phyloP scores from a whole-genome alignment of 2,329 filamentous ascomycete species.

The Fonsecaea pugnacius region DNA sequence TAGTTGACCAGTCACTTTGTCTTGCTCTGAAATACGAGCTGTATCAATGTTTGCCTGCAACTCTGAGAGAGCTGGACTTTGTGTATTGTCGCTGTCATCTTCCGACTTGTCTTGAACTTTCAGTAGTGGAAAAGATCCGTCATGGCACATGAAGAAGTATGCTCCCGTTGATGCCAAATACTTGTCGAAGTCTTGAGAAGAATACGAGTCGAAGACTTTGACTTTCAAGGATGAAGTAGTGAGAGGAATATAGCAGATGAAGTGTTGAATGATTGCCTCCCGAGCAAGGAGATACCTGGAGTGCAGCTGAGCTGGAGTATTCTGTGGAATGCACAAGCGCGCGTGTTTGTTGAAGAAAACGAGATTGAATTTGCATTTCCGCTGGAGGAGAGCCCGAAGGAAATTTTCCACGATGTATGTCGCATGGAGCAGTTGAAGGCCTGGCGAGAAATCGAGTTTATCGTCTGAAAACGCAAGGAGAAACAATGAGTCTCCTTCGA shows the following conservation, averaged over 20 bases:
- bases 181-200: background rate
- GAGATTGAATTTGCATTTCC: background rate
- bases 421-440: background rate
- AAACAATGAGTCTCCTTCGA: slow-evolving; percentile 1
- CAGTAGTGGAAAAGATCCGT: background rate
- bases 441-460: background rate
- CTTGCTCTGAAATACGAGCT: background rate
- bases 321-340: background rate
- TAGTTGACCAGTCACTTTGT: background rate
- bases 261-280: background rate
- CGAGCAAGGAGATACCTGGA: slow-evolving; percentile 1
- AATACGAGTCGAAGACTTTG: background rate
- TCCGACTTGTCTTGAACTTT: background rate
- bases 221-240: background rate
- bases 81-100: background rate
- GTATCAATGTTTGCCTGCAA: background rate
- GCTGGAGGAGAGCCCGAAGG: background rate
- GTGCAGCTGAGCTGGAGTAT: background rate
- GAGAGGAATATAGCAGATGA: background rate
- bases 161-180: background rate
- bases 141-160: slow-evolving; percentile 4
- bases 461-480: background rate
- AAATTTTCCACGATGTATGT: background rate
- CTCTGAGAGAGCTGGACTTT: background rate
- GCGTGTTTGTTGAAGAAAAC: background rate